Evolutionary conservation across 306 rosid genomes (phyloP), one percentile per base, ranked within the genome.

Genomic region (Vigna reflexopilosa): DNA sequence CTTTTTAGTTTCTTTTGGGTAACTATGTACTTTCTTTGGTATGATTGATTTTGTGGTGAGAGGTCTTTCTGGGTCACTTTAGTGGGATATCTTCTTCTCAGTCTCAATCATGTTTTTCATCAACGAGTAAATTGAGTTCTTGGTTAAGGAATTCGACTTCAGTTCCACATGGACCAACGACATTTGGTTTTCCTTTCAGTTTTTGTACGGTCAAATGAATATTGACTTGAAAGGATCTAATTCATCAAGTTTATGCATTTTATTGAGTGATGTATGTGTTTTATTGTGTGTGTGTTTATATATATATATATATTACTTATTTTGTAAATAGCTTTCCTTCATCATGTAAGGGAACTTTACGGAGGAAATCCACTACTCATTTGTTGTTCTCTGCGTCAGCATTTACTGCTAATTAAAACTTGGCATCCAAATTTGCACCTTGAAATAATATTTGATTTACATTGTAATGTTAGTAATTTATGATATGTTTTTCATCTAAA

Each of bases 321-420:
- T 32, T 32, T 32, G 36, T 4, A 32, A 4, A 5, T 32, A 32
- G 1, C 36, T 32, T 32, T 0, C 45, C 5, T 44, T 54, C 59
- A 54, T 17, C 13, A 36, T 10, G n/a, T 12, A 40, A 32, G 34
- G 15, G 59, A 42, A 26, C 7, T 70, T 47, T 77, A n/a, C 24
- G 8, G 62, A 6, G 22, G 14, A 67, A 67, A 42, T 69, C 51
- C 22, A 12, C 9, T 45, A 1, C 63, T 58, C 44, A 62, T 30
- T 8, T 19, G 45, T 47, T 48, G 52, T 48, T 48, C 17, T 15
- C 34, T 15, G 13, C 58, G 9, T 26, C 42, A 24, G 20, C 16
- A 9, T 69, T 69, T 9, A 48, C 19, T 48, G 74, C 17, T 69
- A 26, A 5, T 15, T 69, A 69, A 69, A 69, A 45, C 2, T 58